Evolutionary conservation across 768 basidiomycete species (phyloP).

Genomic region (Suillus clintonianus): DNA sequence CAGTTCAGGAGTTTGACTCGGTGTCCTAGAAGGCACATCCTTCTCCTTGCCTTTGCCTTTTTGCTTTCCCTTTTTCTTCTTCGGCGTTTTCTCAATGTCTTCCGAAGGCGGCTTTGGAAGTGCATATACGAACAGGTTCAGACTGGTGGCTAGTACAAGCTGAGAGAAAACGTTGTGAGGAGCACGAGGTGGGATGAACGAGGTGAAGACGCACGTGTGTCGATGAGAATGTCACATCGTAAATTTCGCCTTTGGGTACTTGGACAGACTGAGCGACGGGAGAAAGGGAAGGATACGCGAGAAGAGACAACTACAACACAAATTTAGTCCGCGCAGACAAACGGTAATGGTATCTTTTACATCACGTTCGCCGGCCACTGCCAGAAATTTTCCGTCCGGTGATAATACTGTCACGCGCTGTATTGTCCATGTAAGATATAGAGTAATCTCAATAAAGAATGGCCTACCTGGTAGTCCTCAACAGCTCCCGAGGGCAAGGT

Average conservation of each 20-base stretch:
- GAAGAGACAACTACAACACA: constrained; percentile 55
- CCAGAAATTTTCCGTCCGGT: constrained; percentile 62
- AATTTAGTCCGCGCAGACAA: constrained; percentile 13
- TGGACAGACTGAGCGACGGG: constrained; percentile 49
- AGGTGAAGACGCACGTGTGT: constrained; percentile 48
- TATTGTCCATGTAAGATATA: constrained; percentile 11
- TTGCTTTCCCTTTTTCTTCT: constrained; percentile 35
- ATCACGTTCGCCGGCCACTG: constrained; percentile 71
- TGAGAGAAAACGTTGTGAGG: constrained; percentile 24
- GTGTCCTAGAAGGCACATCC: constrained; percentile 35
- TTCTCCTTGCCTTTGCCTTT: constrained; percentile 42
- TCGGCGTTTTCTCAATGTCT: constrained; percentile 18
- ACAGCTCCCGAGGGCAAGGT: constrained; percentile 62
- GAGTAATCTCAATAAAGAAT: not conserved
- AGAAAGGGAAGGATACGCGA: constrained; percentile 60
- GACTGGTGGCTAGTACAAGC: constrained; percentile 69
- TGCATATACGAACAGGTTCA: constrained; percentile 62
- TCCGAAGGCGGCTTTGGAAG: constrained; percentile 39
- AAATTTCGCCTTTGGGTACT: constrained; percentile 76
- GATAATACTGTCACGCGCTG: constrained; percentile 91
- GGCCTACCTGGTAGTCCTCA: constrained; percentile 85
- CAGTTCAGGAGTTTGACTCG: constrained; percentile 25
- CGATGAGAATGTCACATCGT: constrained; percentile 79
- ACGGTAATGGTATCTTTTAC: constrained; percentile 43
- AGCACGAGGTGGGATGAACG: not conserved